phyloP scores from a whole-genome alignment of 2,329 filamentous ascomycete genomes.

The Shiraia sp. region DNA sequence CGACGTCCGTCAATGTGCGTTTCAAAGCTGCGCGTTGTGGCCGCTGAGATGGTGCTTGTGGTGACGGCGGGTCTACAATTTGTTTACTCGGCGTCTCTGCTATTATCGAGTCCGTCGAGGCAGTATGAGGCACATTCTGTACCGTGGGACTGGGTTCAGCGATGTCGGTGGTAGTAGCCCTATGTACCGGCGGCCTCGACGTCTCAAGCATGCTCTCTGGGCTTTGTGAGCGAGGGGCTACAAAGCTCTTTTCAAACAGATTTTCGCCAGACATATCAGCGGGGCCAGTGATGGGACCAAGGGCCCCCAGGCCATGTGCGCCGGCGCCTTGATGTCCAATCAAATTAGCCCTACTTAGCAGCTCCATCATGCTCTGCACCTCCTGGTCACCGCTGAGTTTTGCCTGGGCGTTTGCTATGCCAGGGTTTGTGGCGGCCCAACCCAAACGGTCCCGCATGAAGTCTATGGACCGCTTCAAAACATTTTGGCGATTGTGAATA shows the following conservation, averaged over 20 bases:
- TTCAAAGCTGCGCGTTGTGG: constrained; percentile 68
- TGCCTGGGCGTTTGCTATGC: constrained; percentile 81
- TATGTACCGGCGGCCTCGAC: constrained; percentile 20
- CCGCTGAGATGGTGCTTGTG: constrained; percentile 17
- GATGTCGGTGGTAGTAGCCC: constrained; percentile 12
- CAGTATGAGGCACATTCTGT: constrained; percentile 15
- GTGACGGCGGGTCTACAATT: constrained; percentile 19
- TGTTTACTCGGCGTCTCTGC: constrained; percentile 27
- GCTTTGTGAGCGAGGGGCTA: constrained; percentile 55
- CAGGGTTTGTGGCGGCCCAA: constrained; percentile 75
- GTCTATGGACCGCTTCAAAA: constrained; percentile 90
- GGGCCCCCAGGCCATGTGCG: constrained; percentile 50
- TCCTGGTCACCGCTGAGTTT: constrained; percentile 81
- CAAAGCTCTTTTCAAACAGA: constrained; percentile 82
- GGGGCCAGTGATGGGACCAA: constrained; percentile 79
- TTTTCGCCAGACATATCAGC: constrained; percentile 74
- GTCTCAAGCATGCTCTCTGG: constrained; percentile 45
- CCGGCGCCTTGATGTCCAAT: constrained; percentile 69
- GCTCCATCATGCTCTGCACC: constrained; percentile 86
- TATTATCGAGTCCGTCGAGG: constrained; percentile 22
- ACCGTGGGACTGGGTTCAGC: constrained; percentile 8
- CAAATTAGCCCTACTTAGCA: constrained; percentile 79
- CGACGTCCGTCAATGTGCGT: constrained; percentile 84
- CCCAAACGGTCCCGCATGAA: constrained; percentile 94
- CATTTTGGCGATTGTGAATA: constrained; percentile 87